A percentile compares a stretch with the other conserved stretches of the same genome.
Conservation (phyloP, 2,329 filamentous ascomycete genomes). For the Cercospora canescens region DNA sequence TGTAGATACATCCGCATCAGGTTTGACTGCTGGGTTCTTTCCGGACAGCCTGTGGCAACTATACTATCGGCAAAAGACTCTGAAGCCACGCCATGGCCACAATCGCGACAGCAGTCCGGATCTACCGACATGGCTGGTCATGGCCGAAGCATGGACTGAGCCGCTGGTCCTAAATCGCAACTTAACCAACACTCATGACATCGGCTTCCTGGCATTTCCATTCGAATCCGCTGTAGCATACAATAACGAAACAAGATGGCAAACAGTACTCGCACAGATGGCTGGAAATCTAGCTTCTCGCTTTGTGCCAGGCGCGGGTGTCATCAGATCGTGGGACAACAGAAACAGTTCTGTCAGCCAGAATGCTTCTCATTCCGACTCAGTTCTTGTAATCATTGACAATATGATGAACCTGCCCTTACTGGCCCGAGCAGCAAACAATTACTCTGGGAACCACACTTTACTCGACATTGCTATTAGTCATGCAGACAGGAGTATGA, state of each 20-base stretch:
- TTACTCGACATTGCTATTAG: conserved; percentile 15
- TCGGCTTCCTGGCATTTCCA: conserved; percentile 21
- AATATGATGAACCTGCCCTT: conserved; percentile 26
- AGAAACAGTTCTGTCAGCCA: conserved; percentile 10
- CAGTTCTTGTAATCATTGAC: conserved; percentile 23
- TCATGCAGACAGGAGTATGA: conserved; percentile 19
- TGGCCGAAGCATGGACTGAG: conserved; percentile 19
- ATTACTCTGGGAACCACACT: conserved; percentile 16
- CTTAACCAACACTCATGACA: conserved; percentile 21
- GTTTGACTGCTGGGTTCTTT: conserved; percentile 23
- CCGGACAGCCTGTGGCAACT: conserved; percentile 21
- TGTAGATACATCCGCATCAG: conserved; percentile 13
- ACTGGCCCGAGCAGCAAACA: conserved; percentile 13
- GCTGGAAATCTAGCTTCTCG: conserved; percentile 18
- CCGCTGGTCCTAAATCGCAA: conserved; percentile 19
- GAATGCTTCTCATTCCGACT: conserved; percentile 18
- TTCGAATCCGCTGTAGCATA: conserved; percentile 20
- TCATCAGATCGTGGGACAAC: conserved; percentile 22
- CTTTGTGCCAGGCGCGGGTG: conserved; percentile 16
- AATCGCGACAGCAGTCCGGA: not conserved
- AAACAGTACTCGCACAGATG: conserved; percentile 18
- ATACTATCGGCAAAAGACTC: conserved; percentile 11
- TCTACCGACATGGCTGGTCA: conserved; percentile 14
- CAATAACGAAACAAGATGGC: conserved; percentile 13
- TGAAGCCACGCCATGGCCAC: not conserved